A percentile compares a stretch with the other conserved stretches of the same genome.
phyloP scores from a whole-genome alignment of 345 rosid genomes.

The Aegle marmelos region DNA sequence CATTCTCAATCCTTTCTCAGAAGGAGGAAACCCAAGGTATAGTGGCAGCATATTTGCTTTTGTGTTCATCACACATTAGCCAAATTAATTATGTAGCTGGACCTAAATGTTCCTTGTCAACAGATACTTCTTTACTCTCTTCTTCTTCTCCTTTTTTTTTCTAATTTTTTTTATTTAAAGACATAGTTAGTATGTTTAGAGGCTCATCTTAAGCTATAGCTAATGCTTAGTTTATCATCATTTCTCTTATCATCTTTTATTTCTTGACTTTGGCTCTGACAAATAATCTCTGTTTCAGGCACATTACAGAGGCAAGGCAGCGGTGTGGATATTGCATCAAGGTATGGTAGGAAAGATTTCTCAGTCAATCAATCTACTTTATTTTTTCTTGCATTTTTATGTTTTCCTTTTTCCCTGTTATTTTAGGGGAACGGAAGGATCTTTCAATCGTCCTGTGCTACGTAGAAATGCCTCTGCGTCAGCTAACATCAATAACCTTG shows the following conservation, averaged over 20 bases:
- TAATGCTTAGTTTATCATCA: background rate
- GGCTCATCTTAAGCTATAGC: background rate
- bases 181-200: background rate
- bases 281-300: constrained; percentile 38
- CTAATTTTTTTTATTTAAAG: background rate
- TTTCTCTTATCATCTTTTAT: background rate
- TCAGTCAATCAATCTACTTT: background rate
- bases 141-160: background rate
- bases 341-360: constrained; percentile 34
- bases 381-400: constrained; percentile 1
- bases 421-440: constrained; percentile 49
- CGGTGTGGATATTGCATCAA: constrained; percentile 56
- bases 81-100: background rate
- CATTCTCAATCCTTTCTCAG: constrained; percentile 58
- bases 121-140: background rate
- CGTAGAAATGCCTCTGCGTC: constrained; percentile 75
- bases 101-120: background rate
- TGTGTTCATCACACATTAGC: background rate
- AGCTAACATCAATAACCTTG: constrained; percentile 56
- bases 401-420: background rate
- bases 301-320: constrained; percentile 69
- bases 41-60: constrained; percentile 3
- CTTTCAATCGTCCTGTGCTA: constrained; percentile 42
- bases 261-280: background rate
- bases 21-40: constrained; percentile 65